Conservation (phyloP, 495 filamentous ascomycete genomes). For the Rhypophila decipiens region DNA sequence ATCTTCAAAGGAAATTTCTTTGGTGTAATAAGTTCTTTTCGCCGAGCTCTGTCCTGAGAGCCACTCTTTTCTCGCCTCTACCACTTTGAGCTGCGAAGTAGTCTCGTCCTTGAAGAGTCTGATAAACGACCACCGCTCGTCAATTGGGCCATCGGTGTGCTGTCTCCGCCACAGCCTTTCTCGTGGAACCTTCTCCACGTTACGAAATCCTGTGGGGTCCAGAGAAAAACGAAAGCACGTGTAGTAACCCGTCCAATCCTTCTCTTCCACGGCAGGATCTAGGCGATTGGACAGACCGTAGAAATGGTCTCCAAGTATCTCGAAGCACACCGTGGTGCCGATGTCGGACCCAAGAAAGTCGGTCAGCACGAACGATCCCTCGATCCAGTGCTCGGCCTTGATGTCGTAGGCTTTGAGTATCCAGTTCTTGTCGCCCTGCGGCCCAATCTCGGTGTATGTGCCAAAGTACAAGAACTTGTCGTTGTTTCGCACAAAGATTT, state of each 20-base stretch:
- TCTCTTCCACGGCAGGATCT: slow-evolving; percentile 56
- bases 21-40: slow-evolving; percentile 63
- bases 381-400: slow-evolving; percentile 21
- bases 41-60: slow-evolving; percentile 51
- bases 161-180: slow-evolving; percentile 57
- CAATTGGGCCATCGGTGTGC: slow-evolving; percentile 67
- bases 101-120: slow-evolving; percentile 57
- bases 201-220: slow-evolving; percentile 22
- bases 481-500: slow-evolving; percentile 66
- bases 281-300: slow-evolving; percentile 67
- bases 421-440: slow-evolving; percentile 55
- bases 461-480: slow-evolving; percentile 61
- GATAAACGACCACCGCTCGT: slow-evolving; percentile 69
- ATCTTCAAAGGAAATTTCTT: slow-evolving; percentile 45
- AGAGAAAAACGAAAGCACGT: slow-evolving; percentile 58
- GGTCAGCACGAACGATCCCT: slow-evolving; percentile 38
- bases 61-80: slow-evolving; percentile 72
- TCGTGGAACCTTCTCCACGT: slow-evolving; percentile 26
- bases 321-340: slow-evolving; percentile 63
- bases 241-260: slow-evolving; percentile 67
- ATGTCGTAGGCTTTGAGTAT: slow-evolving; percentile 51
- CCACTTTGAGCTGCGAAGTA: slow-evolving; percentile 52
- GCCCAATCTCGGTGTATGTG: slow-evolving; percentile 46
- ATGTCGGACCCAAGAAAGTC: slow-evolving; percentile 58
- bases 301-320: slow-evolving; percentile 61